Conservation (phyloP, 495 filamentous ascomycete genomes). For the Penicillium riverlandense region DNA sequence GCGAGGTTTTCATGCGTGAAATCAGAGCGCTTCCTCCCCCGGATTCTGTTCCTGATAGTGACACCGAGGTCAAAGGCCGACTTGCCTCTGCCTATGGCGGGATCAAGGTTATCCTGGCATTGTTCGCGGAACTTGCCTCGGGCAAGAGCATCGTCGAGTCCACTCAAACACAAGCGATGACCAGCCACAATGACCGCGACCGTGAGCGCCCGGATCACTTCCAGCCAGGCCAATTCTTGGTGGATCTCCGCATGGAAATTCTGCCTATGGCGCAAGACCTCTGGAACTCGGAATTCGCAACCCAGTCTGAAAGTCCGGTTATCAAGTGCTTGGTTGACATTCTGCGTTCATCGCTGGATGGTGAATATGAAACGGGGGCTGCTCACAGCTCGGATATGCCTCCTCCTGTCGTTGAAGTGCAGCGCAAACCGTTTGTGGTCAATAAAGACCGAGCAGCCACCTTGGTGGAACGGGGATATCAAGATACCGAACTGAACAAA, state of each 20-base stretch:
- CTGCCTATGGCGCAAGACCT: conserved; percentile 70
- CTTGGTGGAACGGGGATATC: conserved; percentile 40
- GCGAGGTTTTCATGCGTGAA: conserved; percentile 64
- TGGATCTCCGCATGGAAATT: conserved; percentile 79
- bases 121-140: conserved; percentile 69
- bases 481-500: conserved; percentile 50
- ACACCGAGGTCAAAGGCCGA: conserved; percentile 40
- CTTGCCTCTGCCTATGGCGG: conserved; percentile 55
- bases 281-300: conserved; percentile 67
- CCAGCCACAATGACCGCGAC: conserved; percentile 46
- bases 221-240: conserved; percentile 67
- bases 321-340: conserved; percentile 79
- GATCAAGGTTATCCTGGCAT: conserved; percentile 75
- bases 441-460: conserved; percentile 36
- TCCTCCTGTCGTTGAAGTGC: conserved; percentile 24
- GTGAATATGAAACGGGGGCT: conserved; percentile 64
- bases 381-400: conserved; percentile 52
- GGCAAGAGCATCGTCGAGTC: conserved; percentile 76
- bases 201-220: conserved; percentile 59
- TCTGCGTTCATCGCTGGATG: conserved; percentile 68
- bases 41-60: conserved; percentile 25
- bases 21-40: conserved; percentile 45
- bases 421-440: conserved; percentile 39
- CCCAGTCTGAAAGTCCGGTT: conserved; percentile 66
- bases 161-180: conserved; percentile 54